Conservation (phyloP, 2,329 filamentous ascomycete genomes). For the Neofusicoccum umdonicola region DNA sequence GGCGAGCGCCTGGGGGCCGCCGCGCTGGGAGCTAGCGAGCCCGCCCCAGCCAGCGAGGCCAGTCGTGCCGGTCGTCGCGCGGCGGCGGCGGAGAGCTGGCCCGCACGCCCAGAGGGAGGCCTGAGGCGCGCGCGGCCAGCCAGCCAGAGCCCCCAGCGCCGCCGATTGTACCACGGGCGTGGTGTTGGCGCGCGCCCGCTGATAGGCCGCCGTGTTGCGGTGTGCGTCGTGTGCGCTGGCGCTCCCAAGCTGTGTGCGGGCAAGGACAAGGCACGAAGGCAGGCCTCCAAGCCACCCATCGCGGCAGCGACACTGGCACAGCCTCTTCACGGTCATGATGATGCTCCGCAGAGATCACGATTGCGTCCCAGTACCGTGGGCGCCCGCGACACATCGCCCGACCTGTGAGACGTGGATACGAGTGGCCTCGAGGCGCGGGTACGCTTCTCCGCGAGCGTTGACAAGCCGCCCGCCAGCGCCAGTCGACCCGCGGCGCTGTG, state of each 20-base stretch:
- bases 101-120: not conserved
- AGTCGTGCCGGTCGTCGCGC: not conserved
- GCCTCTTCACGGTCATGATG: slow-evolving; percentile 10
- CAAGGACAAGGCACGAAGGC: slow-evolving; percentile 15
- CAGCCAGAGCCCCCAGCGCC: slow-evolving; percentile 5
- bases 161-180: slow-evolving; percentile 14
- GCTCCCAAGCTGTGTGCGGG: slow-evolving; percentile 11
- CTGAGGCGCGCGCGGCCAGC: slow-evolving; percentile 5
- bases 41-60: not conserved
- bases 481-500: not conserved
- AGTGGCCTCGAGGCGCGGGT: slow-evolving; percentile 1
- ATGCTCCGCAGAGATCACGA: slow-evolving; percentile 16
- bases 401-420: slow-evolving; percentile 13
- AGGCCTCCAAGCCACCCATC: slow-evolving; percentile 11
- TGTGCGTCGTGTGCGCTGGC: slow-evolving; percentile 19
- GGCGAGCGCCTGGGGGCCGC: not conserved
- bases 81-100: slow-evolving; percentile 1
- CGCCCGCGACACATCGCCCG: slow-evolving; percentile 6
- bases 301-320: slow-evolving; percentile 2
- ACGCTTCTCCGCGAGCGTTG: slow-evolving; percentile 16
- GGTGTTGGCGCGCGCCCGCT: slow-evolving; percentile 8
- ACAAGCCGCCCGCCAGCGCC: not conserved
- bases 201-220: slow-evolving; percentile 15
- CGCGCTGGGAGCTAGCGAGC: not conserved
- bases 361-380: slow-evolving; percentile 15